These are phyloP conservation scores for Aspergillus sp. DNA, from an alignment of 2,329 filamentous ascomycete species.

Conservation along the genomic window DNA sequence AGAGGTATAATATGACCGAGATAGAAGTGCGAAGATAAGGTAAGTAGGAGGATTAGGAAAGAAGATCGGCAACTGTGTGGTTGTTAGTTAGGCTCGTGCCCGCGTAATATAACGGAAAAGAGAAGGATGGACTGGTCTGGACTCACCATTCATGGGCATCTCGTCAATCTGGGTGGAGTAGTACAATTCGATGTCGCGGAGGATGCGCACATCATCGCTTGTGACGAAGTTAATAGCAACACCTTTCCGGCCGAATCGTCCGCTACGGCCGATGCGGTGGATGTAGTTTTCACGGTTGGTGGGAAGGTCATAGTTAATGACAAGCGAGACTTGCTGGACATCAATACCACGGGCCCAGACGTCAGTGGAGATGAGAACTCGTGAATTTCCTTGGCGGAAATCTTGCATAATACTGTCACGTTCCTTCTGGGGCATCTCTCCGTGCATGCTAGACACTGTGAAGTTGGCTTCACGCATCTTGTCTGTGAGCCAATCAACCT, in stretches of 20 bases:
- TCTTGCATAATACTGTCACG: slow-evolving; percentile 99
- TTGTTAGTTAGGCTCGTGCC: background rate
- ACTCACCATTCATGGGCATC: slow-evolving; percentile 94
- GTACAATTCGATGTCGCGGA: slow-evolving; percentile 95
- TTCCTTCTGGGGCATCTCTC: slow-evolving; percentile 98
- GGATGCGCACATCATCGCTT: slow-evolving; percentile 93
- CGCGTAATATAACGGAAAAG: background rate
- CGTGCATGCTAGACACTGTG: slow-evolving; percentile 97
- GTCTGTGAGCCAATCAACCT: slow-evolving; percentile 99
- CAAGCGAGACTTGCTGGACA: slow-evolving; percentile 94
- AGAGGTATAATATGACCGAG: background rate
- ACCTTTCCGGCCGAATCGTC: slow-evolving; percentile 95
- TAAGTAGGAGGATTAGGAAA: slow-evolving; percentile 28
- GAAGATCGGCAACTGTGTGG: slow-evolving; percentile 35
- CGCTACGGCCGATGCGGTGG: slow-evolving; percentile 93
- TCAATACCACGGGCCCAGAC: slow-evolving; percentile 98
- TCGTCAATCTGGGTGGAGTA: slow-evolving; percentile 97
- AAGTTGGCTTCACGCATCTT: slow-evolving; percentile 99
- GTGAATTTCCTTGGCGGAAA: slow-evolving; percentile 93
- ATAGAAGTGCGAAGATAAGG: background rate
- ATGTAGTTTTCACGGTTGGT: slow-evolving; percentile 99
- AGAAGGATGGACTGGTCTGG: too few species aligned
- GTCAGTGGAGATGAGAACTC: slow-evolving; percentile 95
- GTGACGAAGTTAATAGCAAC: slow-evolving; percentile 99
- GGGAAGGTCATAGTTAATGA: slow-evolving; percentile 98